Conservation (phyloP, 2,329 filamentous ascomycete species). For the Madurella mycetomatis region DNA sequence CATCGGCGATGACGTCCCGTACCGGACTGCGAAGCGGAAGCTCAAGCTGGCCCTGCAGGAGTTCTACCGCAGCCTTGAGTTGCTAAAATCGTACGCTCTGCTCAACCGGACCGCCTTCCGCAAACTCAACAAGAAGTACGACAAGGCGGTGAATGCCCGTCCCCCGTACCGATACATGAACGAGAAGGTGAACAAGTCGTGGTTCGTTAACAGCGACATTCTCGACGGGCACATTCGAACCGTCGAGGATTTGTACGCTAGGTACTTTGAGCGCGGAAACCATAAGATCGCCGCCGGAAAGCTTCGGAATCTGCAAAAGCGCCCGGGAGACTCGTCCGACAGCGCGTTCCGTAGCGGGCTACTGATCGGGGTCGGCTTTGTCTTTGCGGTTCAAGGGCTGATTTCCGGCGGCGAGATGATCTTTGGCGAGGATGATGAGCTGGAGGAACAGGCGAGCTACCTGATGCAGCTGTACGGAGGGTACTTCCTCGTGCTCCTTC, state of each 20-base stretch:
- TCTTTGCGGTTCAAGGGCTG: slow-evolving; percentile 63
- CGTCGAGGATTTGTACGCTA: slow-evolving; percentile 86
- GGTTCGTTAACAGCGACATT: slow-evolving; percentile 86
- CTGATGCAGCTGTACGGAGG: slow-evolving; percentile 88
- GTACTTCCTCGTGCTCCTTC: slow-evolving; percentile 77
- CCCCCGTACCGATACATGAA: slow-evolving; percentile 79
- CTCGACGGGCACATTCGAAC: slow-evolving; percentile 74
- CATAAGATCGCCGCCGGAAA: slow-evolving; percentile 88
- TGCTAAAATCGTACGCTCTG: slow-evolving; percentile 86
- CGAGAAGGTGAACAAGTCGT: slow-evolving; percentile 83
- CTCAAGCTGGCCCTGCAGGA: slow-evolving; percentile 88
- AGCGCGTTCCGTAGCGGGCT: slow-evolving; percentile 60
- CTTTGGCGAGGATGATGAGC: slow-evolving; percentile 41
- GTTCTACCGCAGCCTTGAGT: slow-evolving; percentile 85
- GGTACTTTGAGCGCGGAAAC: slow-evolving; percentile 92
- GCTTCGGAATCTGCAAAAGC: slow-evolving; percentile 67
- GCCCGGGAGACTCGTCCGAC: slow-evolving; percentile 50
- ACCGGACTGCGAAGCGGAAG: slow-evolving; percentile 84
- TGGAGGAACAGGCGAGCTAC: slow-evolving; percentile 57
- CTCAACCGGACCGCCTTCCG: slow-evolving; percentile 90
- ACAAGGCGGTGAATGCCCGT: slow-evolving; percentile 79
- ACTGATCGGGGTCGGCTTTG: slow-evolving; percentile 61
- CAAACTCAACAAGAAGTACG: slow-evolving; percentile 98
- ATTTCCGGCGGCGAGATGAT: slow-evolving; percentile 56
- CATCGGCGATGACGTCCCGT: slow-evolving; percentile 62